phyloP scores from a whole-genome alignment of 352 stramenopile genomes.

The Aphanomyces invadans region DNA sequence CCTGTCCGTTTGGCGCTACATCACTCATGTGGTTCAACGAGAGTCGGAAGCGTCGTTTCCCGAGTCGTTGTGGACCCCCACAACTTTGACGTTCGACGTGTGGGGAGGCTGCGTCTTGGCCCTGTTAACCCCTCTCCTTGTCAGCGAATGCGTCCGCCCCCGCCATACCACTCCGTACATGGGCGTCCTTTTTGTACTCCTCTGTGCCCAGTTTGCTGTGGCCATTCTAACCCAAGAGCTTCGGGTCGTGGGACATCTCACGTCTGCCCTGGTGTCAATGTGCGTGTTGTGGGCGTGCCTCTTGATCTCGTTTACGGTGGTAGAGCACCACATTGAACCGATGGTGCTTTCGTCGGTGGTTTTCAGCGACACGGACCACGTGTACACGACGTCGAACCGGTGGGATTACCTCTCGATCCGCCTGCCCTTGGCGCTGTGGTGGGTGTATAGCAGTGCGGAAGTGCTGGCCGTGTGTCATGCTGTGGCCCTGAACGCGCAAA shows the following conservation, averaged over 20 bases:
- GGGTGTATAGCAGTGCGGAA: not conserved
- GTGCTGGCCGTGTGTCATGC: not conserved
- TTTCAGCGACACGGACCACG: not conserved
- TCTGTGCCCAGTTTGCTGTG: not conserved
- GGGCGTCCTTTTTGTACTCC: not conserved
- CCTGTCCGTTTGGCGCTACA: not conserved
- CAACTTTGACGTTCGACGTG: not conserved
- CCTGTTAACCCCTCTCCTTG: not conserved
- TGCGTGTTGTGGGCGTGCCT: not conserved
- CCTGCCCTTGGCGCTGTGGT: not conserved
- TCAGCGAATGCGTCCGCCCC: not conserved
- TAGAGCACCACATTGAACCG: not conserved
- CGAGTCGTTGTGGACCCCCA: not conserved
- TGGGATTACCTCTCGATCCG: not conserved
- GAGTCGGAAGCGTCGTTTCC: not conserved
- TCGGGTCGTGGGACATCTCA: not conserved
- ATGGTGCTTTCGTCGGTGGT: not conserved
- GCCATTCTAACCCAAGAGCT: not conserved
- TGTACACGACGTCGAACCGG: not conserved
- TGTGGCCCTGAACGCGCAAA: not conserved
- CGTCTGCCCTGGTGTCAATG: not conserved
- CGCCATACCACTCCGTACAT: not conserved
- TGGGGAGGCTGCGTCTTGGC: not conserved
- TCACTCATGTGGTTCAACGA: not conserved
- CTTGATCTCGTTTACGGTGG: not conserved